Base-by-base conservation (phyloP, 192 early-diverging fungal genomes). In the Gigaspora rosea region DNA sequence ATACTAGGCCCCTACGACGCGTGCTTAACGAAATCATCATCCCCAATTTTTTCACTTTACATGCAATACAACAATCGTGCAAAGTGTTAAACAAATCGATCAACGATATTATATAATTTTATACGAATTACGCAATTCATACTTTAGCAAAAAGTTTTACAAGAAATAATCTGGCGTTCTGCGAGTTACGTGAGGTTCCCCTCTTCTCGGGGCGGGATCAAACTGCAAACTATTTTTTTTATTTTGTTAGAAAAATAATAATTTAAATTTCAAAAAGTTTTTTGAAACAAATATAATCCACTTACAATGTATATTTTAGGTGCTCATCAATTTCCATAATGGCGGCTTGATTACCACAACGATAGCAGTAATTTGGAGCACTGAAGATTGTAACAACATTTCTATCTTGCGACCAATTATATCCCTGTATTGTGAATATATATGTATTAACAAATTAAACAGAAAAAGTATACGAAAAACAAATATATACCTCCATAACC, bases 291-390 rank as follows among this genome's bases (percentile, higher is more conserved):
- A 59, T 4, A 62, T 8, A 49, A n/a, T 13, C 84, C 15, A 61
- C 88, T 82, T 85, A 94, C 93, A 98, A 99, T 67, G 96, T 97
- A 84, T 98, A 98, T 89, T 98, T 98, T 86, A 99, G 86, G 84
- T 97, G 92, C 85, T 99, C 96, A 81, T 99, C 97, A 79, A 99
- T 93, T 82, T 99, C 97, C 97, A 99, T 98, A 81, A 99, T 99
- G 41, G 97, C 97, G 35, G 97, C 97, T 89, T 98, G 96, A 82
- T 99, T 99, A 64, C 97, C 97, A 80, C 97, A 99, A 58, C 97
- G 91, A 90, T 99, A 99, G 84, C 97, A 98, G 87, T 99, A 99
- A 85, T 99, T 99, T 46, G 97, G 97, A 57, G 97, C 97, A 85
- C 92, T 94, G 82, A 99, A 99, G 75, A 99, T 99, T 32, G 97